A percentile compares a stretch with the other conserved stretches of the same genome.
These are phyloP conservation scores for Dendrothele bispora DNA, from an alignment of 768 basidiomycete species.

Conservation along the genomic window DNA sequence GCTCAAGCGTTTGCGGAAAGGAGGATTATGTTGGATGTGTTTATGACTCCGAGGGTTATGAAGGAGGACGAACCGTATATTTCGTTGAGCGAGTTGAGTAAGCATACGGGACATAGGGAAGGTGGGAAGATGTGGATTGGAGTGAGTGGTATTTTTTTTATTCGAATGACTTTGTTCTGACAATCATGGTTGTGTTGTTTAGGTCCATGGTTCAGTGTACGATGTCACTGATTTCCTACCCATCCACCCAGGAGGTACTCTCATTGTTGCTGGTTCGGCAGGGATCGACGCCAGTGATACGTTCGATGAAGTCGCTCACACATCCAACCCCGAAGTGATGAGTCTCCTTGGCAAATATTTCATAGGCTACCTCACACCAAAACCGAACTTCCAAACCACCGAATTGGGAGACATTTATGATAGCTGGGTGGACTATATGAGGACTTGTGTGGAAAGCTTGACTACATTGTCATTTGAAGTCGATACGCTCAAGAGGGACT, in stretches of 20 bases:
- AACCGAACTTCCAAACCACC: not conserved
- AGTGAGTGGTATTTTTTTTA: too few relatives aligned
- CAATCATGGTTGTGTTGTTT: too few relatives aligned
- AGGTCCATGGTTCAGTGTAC: conserved; percentile 2
- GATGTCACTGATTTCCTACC: conserved; percentile 3
- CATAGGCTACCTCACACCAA: conserved; percentile 1
- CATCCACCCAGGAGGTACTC: conserved; percentile 2
- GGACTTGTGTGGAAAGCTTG: not conserved
- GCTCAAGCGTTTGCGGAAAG: conserved; percentile 3
- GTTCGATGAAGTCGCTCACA: conserved; percentile 3
- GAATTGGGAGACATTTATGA: not conserved
- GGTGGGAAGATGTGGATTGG: conserved; percentile 1
- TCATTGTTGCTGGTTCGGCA: conserved; percentile 2
- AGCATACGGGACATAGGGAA: conserved; percentile 1
- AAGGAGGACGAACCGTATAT: not conserved
- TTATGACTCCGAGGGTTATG: conserved; percentile 3
- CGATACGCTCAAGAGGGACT: not conserved
- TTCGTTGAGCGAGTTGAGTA: not conserved
- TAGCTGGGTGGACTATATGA: not conserved
- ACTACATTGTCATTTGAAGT: conserved; percentile 4
- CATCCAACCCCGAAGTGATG: conserved; percentile 4
- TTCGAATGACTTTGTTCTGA: too few relatives aligned
- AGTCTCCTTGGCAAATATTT: conserved; percentile 2
- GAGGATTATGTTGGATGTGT: conserved; percentile 4
- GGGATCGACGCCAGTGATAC: not conserved